Evolutionary conservation across 805 yeast genomes (phyloP), one percentile per base, ranked within the genome.

Genomic region (Metschnikowia sp.): DNA sequence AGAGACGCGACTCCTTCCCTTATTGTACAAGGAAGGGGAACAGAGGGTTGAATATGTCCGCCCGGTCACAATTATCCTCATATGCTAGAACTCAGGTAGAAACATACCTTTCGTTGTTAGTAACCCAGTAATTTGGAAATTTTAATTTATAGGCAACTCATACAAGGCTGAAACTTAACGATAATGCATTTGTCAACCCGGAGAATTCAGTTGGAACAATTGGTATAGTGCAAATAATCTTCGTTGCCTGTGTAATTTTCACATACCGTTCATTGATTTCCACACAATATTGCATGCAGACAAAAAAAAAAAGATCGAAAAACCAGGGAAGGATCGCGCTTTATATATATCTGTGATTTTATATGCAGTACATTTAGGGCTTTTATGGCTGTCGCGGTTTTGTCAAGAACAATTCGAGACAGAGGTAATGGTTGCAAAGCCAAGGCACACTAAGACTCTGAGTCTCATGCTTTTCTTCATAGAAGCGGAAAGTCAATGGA

Each of bases 161-260:
- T 76, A 76, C 81, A 76, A 76, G 81, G 81, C 81, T 76, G 81
- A 76, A 76, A 76, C 81, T 76, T 76, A 76, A 76, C 80, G 79
- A 76, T 41, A 66, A 64, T 67, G 76, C 75, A 58, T 64, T 74
- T 75, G 81, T 77, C 81, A 68, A 76, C 81, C 57, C 57, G 64
- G 64, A 64, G 35, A 54, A 70, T 76, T 77, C 82, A 74, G 82
- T 76, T 64, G 82, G 81, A 77, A 77, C 81, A 77, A 77, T 76
- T 77, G 81, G 80, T 76, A 68, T 49, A 64, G 65, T 51, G 75
- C 76, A 71, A 70, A 71, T 72, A 72, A 72, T 72, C 79, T 73
- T 68, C 58, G 77, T 75, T 65, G 56, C 51, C 47, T 8, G 12
- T 10, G 12, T 36, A 3, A 28, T n/a, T 15, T n/a, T 26, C 37